Evolutionary conservation across 805 yeast genomes (phyloP), one percentile per base, ranked within the genome.

Genomic region (Metschnikowia colocasiae): DNA sequence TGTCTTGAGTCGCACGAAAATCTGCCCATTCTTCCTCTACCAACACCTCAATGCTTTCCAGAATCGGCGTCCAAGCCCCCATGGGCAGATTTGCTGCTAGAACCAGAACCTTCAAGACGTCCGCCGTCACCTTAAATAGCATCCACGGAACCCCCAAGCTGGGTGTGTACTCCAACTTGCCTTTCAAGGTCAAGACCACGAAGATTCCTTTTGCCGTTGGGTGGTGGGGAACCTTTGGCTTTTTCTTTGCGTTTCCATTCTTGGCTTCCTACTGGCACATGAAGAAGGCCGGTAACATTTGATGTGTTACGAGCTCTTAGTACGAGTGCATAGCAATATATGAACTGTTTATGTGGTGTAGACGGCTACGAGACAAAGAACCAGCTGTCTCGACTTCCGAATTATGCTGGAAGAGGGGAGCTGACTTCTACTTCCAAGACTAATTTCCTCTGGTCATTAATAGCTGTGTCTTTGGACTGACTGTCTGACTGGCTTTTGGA

Each of bases 171-270:
- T 76, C 85, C 62, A 92, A 94, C 81, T 65, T 92, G 55, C 99
- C 99, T 57, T 94, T 92, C 82, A 82, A 82, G 79, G 95, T 92
- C 54, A 90, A 89, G 80, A 78, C 83, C 81, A 90, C 96, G 80
- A 86, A 82, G 75, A 79, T 92, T 56, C 98, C 97, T 58, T 90
- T 79, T 68, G 87, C 83, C 57, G 74, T 89, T 45, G 78, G 85
- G 57, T 95, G 85, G 77, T 85, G 87, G 78, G 81, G 90, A 45
- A 85, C 82, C 74, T 76, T 85, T 56, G 64, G 64, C 16, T 56
- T 51, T 37, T 49, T 51, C 48, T 51, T 56, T 45, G 57, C 68
- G 43, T 70, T 72, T 69, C 97, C 98, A 64, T 85, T 88, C 76
- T 75, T 85, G 62, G 81, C 90, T 47, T 74, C 80, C 55, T 83